Percentiles rank a stretch among this genome's conserved stretches.
phyloP scores from a whole-genome alignment of 2,329 filamentous ascomycete genomes.

The Aspergillus transmontanensis region DNA sequence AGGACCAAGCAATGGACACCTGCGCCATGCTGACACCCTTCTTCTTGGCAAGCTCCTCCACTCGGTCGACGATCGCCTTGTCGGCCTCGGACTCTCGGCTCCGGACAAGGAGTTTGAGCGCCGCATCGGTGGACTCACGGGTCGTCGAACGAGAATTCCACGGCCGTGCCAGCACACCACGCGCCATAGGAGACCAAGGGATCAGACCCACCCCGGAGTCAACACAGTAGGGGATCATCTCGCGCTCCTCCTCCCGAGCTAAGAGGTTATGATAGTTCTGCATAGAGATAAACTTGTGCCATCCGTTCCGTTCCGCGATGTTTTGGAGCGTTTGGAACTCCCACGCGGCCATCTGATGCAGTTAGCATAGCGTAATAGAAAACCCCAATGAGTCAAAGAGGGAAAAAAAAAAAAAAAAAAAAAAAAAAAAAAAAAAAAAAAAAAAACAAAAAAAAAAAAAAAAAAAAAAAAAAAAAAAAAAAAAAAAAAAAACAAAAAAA shows the following conservation, averaged over 20 bases:
- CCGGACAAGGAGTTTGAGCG: constrained; percentile 46
- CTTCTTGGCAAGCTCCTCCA: constrained; percentile 62
- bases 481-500: neutral
- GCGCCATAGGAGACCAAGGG: constrained; percentile 45
- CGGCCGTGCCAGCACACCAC: constrained; percentile 51
- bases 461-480: neutral
- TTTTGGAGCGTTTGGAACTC: constrained; percentile 55
- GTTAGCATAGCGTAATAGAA: neutral
- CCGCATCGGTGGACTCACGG: constrained; percentile 49
- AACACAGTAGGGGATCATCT: constrained; percentile 46
- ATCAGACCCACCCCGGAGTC: constrained; percentile 42
- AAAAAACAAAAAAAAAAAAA: neutral
- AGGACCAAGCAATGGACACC: constrained; percentile 65
- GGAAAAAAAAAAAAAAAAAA: neutral
- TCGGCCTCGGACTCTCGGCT: constrained; percentile 51
- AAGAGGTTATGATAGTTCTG: constrained; percentile 55
- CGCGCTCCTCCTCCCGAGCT: constrained; percentile 52
- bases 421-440: neutral
- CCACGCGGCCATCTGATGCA: constrained; percentile 51
- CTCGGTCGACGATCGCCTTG: constrained; percentile 55
- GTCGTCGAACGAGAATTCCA: constrained; percentile 45
- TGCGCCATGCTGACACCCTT: constrained; percentile 64
- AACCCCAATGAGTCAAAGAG: neutral
- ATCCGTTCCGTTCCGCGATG: constrained; percentile 50
- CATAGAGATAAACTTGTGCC: constrained; percentile 55